Evolutionary conservation across 2,329 filamentous ascomycete species (phyloP), one percentile per base, ranked within the genome.

Genomic region (Tolypocladium ophioglossoides): DNA sequence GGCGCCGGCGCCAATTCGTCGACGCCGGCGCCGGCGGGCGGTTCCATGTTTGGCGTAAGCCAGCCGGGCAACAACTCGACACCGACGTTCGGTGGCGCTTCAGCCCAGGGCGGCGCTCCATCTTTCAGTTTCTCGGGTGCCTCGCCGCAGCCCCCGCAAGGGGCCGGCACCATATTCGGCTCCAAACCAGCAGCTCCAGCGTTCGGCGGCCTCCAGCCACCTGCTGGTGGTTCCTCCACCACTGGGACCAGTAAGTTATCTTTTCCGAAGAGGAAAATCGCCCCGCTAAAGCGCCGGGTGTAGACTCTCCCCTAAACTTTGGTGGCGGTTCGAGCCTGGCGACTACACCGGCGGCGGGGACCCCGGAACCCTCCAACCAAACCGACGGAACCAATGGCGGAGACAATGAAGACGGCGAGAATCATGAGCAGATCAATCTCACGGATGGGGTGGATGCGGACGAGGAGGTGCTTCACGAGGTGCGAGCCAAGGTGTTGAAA

Each of bases 351-450:
- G 78, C 78, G 59, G 75, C 74, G 59, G 78, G 79, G 59, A 83
- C 80, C 51, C 80, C 80, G 58, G 80, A 83, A 68, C 78, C 80
- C 58, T 71, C 77, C 57, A 68, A 73, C 56, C 70, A 73, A 57
- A 67, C 70, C 60, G 73, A 75, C 61, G 71, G 72, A 60, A 68
- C 70, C 61, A 71, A 72, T 50, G 60, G 59, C 40, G 64, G 56
- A 41, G 66, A 68, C 30, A 76, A 81, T 58, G 81, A 82, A 59
- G 78, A 79, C 54, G 77, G 74, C 56, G 80, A 80, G 64, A 77
- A 79, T 64, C 78, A 88, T 56, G 79, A 85, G 66, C 85, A 89
- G 68, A 79, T 89, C 59, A 85, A 86, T 64, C 77, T 92, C 61
- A 84, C 84, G 52, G 76, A 80, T 59, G 80, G 78, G 54, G 81